phyloP scores from a whole-genome alignment of 306 rosid species.

The Argentina anserina region DNA sequence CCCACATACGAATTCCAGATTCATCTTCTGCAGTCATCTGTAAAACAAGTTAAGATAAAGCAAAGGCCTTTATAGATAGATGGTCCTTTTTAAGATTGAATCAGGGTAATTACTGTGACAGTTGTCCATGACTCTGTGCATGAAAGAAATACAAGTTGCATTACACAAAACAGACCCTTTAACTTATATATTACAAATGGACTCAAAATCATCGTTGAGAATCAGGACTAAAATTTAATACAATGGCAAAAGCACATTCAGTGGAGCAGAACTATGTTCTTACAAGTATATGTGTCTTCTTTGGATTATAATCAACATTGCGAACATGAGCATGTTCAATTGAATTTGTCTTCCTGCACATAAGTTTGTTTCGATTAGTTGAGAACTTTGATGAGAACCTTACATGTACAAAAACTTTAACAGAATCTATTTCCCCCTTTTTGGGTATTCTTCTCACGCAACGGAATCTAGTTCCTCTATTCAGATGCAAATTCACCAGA shows the following conservation, averaged over 20 bases:
- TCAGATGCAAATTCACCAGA: neutral
- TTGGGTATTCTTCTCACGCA: neutral
- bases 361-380: slow-evolving; percentile 14
- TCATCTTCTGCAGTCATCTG: slow-evolving; percentile 92
- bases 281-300: slow-evolving; percentile 75
- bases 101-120: neutral
- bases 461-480: neutral
- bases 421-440: neutral
- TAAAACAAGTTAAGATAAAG: neutral
- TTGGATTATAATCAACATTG: slow-evolving; percentile 70
- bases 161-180: neutral
- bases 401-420: neutral
- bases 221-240: slow-evolving; percentile 4
- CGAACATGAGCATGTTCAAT: slow-evolving; percentile 78
- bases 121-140: neutral
- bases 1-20: slow-evolving; percentile 89
- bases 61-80: neutral
- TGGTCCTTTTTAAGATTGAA: neutral
- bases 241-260: neutral
- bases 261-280: slow-evolving; percentile 33
- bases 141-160: neutral
- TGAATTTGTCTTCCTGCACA: slow-evolving; percentile 75
- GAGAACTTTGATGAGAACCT: neutral
- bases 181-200: neutral
- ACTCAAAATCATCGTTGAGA: neutral